Evolutionary conservation across 805 yeast species (phyloP).

Genomic region (Kurtzmaniella fragi): DNA sequence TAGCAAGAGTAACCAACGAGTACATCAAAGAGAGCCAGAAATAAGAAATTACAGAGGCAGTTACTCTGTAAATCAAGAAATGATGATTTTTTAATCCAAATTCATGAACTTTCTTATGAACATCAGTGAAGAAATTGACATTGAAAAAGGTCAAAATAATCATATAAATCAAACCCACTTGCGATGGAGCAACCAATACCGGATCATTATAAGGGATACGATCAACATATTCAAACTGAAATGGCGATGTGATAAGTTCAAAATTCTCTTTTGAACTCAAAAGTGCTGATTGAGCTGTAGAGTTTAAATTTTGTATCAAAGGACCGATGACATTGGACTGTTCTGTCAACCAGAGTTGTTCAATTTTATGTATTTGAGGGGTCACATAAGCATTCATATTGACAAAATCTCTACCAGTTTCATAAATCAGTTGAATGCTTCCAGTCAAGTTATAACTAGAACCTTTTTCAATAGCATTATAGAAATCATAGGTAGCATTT

Average conservation of each 20-base stretch:
- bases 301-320: slow-evolving; percentile 14
- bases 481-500: slow-evolving; percentile 40
- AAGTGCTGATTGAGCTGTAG: background rate
- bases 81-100: slow-evolving; percentile 36
- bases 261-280: background rate
- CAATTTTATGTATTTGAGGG: slow-evolving; percentile 38
- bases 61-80: slow-evolving; percentile 48
- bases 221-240: slow-evolving; percentile 36
- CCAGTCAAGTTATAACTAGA: slow-evolving; percentile 21
- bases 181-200: slow-evolving; percentile 60
- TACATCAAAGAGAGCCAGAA: slow-evolving; percentile 55
- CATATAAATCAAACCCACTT: slow-evolving; percentile 70
- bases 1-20: slow-evolving; percentile 59
- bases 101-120: slow-evolving; percentile 48
- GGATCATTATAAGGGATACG: slow-evolving; percentile 46
- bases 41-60: slow-evolving; percentile 47
- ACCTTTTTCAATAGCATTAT: slow-evolving; percentile 35
- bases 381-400: slow-evolving; percentile 39
- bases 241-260: slow-evolving; percentile 25
- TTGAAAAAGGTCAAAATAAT: slow-evolving; percentile 72
- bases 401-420: slow-evolving; percentile 59
- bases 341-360: slow-evolving; percentile 21
- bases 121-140: slow-evolving; percentile 51
- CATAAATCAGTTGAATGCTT: slow-evolving; percentile 42
- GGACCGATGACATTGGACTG: slow-evolving; percentile 13